These are phyloP conservation scores for Phialocephala subalpina DNA, from an alignment of 2,329 filamentous ascomycete genomes.

Conservation along the genomic window DNA sequence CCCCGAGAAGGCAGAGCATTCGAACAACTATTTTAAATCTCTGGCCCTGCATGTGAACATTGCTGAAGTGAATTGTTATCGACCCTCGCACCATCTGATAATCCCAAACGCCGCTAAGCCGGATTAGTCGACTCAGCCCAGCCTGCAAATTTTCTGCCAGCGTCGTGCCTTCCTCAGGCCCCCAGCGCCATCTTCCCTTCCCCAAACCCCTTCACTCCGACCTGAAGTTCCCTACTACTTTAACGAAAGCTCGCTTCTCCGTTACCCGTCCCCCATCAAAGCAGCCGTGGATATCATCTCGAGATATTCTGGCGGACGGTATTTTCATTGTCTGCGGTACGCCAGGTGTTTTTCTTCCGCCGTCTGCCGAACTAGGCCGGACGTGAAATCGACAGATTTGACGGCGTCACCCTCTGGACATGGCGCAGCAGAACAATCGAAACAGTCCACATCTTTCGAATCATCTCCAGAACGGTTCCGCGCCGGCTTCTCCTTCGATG, in stretches of 20 bases:
- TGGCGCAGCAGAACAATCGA: slow-evolving; percentile 40
- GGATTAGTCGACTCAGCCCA: background rate
- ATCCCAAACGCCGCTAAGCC: background rate
- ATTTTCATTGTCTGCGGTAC: background rate
- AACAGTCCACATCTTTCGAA: slow-evolving; percentile 41
- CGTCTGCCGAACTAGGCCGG: slow-evolving; percentile 1
- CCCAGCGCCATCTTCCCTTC: background rate
- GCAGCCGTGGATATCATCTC: too few species aligned
- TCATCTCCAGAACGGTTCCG: slow-evolving; percentile 42
- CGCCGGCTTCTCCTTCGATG: slow-evolving; percentile 44
- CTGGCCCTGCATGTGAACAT: background rate
- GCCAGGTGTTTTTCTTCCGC: background rate
- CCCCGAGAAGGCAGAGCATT: background rate
- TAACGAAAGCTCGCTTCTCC: background rate
- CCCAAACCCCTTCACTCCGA: background rate
- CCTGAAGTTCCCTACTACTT: background rate
- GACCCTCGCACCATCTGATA: background rate
- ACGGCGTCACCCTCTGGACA: slow-evolving; percentile 13
- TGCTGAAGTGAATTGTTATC: background rate
- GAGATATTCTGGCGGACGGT: too few species aligned
- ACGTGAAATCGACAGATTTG: background rate
- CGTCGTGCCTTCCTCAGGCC: background rate
- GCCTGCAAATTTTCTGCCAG: background rate
- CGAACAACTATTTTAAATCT: slow-evolving; percentile 1
- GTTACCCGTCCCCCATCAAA: background rate